These are phyloP conservation scores for Geranium rotundifolium DNA, from an alignment of 345 rosid genomes.

Conservation along the genomic window DNA sequence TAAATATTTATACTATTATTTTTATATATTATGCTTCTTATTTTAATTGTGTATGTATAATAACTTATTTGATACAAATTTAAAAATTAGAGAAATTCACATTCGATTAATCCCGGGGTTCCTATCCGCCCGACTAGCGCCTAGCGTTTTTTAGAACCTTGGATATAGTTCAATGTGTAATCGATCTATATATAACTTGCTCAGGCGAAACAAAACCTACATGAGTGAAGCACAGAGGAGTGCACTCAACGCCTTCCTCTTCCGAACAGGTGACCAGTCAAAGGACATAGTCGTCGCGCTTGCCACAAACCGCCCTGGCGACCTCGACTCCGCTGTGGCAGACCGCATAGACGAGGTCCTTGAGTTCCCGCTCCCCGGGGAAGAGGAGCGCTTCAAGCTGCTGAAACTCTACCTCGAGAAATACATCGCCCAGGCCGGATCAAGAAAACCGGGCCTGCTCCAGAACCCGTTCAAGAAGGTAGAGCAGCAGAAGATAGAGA, in stretches of 20 bases:
- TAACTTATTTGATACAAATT: no score
- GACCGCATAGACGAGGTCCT: conserved; percentile 88
- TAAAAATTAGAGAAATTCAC: no score
- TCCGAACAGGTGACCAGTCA: conserved; percentile 88
- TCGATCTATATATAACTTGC: neutral
- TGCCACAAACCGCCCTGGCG: conserved; percentile 97
- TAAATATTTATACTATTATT: no score
- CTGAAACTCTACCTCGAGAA: conserved; percentile 75
- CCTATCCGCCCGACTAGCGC: no score
- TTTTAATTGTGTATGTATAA: no score
- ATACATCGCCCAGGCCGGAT: conserved; percentile 66
- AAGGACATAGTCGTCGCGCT: conserved; percentile 90
- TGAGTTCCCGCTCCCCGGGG: conserved; percentile 80
- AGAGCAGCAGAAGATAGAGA: conserved; percentile 56
- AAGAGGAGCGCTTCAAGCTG: conserved; percentile 77
- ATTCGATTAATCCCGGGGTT: no score
- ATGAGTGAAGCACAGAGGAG: conserved; percentile 99
- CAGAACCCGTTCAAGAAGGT: conserved; percentile 35
- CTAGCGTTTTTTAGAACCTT: no score
- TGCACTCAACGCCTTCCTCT: conserved; percentile 87
- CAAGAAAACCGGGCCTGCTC: conserved; percentile 39
- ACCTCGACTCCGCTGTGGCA: conserved; percentile 89
- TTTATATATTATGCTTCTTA: no score
- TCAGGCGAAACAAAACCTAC: conserved; percentile 83
- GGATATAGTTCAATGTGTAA: no score